Evolutionary conservation across 176 grass and related monocot genomes (phyloP), one percentile per base, ranked within the genome.

Genomic region (Raddia distichophylla): DNA sequence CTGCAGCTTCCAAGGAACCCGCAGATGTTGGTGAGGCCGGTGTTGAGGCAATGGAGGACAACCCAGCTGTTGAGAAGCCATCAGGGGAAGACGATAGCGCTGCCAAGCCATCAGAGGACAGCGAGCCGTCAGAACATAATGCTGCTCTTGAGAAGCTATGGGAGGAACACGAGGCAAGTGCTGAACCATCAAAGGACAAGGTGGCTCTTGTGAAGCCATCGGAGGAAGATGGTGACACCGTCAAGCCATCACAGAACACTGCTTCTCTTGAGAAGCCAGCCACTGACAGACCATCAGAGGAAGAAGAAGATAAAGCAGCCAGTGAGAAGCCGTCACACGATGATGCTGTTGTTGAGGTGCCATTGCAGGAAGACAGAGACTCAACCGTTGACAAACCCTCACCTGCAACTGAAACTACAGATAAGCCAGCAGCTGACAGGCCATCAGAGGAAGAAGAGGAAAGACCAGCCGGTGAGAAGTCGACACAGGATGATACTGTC

Each of bases 391-490:
- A 78, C 52, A 82, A 54, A 14, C 51, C 88, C 44, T 78, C 81
- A 10, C 58, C 72, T 22, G 64, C 43, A 73, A 13, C 53, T 3
- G 37, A 40, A 40, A 40, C 37, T 40, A 40, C 37, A 40, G 78
- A 86, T 54, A 67, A 83, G 47, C 71, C 69, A 20, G 27, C 47
- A 0, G 12, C 64, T 63, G 40, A 49, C 12, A 89, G 69, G 37
- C 12, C 62, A 7, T 64, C 70, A 81, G 64, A 66, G 50, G 18
- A 93, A 85, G 71, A 42, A 5, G 74, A 90, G 59, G 78, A 77
- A 68, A 51, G 61, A 3, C 10, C n/a, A 11, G 22, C 19, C 6
- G n/a, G 34, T 60, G 19, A 77, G 58, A 90, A 86, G 44, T 60
- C 8, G 12, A 18, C 73, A 0, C 58, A 52, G 0, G n/a, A 16